A percentile compares a stretch with the other conserved stretches of the same genome.
phyloP scores from a whole-genome alignment of 1,139 yeast species.

The Scheffersomyces titani region DNA sequence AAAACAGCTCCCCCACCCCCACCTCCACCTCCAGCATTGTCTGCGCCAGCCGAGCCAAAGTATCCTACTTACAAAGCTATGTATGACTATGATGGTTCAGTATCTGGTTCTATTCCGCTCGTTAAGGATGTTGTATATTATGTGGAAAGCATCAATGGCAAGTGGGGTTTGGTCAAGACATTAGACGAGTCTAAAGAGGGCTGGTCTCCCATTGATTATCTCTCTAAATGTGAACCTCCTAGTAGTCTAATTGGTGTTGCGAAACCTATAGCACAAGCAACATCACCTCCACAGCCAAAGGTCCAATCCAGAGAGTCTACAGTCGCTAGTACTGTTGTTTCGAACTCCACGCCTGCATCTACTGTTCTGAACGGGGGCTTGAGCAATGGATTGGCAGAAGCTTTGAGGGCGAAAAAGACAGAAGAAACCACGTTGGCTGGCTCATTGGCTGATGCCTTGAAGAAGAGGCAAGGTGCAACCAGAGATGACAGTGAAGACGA shows the following conservation, averaged over 20 bases:
- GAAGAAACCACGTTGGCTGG: slow-evolving; percentile 73
- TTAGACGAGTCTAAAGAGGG: slow-evolving; percentile 81
- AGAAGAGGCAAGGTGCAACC: slow-evolving; percentile 78
- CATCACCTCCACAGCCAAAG: slow-evolving; percentile 20
- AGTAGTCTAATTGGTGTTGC: slow-evolving; percentile 28
- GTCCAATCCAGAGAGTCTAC: slow-evolving; percentile 11
- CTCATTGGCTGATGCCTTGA: slow-evolving; percentile 87
- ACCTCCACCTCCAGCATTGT: slow-evolving; percentile 57
- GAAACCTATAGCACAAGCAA: slow-evolving; percentile 33
- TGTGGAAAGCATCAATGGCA: slow-evolving; percentile 72
- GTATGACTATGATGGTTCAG: slow-evolving; percentile 87
- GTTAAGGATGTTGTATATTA: slow-evolving; percentile 73
- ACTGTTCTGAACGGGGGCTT: slow-evolving; percentile 27
- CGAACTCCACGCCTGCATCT: slow-evolving; percentile 8
- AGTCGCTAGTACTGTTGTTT: slow-evolving; percentile 8
- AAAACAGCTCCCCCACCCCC: slow-evolving; percentile 59
- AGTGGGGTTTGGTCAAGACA: slow-evolving; percentile 86
- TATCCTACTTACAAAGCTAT: slow-evolving; percentile 83
- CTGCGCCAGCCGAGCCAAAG: slow-evolving; percentile 61
- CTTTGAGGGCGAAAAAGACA: slow-evolving; percentile 64
- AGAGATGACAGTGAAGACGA: slow-evolving; percentile 76
- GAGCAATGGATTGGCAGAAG: slow-evolving; percentile 76
- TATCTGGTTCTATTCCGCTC: slow-evolving; percentile 77
- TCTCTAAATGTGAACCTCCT: slow-evolving; percentile 62
- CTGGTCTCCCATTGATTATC: slow-evolving; percentile 95